phyloP scores from a whole-genome alignment of 1,139 yeast genomes.

The Starmera stellimalicola region DNA sequence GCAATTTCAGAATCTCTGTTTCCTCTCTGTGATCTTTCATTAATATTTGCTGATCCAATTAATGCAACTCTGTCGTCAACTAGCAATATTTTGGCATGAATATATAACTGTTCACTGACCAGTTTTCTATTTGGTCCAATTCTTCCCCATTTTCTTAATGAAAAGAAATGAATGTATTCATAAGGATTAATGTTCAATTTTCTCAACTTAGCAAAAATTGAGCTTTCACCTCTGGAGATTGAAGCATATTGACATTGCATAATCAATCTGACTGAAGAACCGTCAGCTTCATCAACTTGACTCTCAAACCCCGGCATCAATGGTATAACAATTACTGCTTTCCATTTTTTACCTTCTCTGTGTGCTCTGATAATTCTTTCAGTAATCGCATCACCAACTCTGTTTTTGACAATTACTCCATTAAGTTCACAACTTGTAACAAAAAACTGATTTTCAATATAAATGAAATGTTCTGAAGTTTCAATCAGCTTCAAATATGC shows the following conservation, averaged over 20 bases:
- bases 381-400: constrained; percentile 93
- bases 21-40: constrained; percentile 93
- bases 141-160: constrained; percentile 92
- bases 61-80: constrained; percentile 93
- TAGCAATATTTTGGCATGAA: constrained; percentile 86
- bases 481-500: constrained; percentile 89
- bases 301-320: constrained; percentile 97
- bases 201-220: constrained; percentile 76
- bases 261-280: constrained; percentile 86
- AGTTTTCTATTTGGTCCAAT: constrained; percentile 69
- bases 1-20: constrained; percentile 92
- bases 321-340: constrained; percentile 85
- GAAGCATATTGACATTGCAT: constrained; percentile 96
- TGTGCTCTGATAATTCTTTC: constrained; percentile 89
- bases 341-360: constrained; percentile 71
- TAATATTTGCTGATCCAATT: constrained; percentile 93
- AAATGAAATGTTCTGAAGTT: constrained; percentile 84
- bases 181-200: constrained; percentile 80
- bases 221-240: constrained; percentile 84
- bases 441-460: constrained; percentile 92
- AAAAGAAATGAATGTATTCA: constrained; percentile 84
- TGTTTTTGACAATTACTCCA: constrained; percentile 76
- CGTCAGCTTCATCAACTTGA: constrained; percentile 88
- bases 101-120: constrained; percentile 85
- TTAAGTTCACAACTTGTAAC: constrained; percentile 82